Percentiles rank a stretch among this genome's conserved stretches.
phyloP scores from a whole-genome alignment of 2,329 filamentous ascomycete species.

The Venturia nashicola region DNA sequence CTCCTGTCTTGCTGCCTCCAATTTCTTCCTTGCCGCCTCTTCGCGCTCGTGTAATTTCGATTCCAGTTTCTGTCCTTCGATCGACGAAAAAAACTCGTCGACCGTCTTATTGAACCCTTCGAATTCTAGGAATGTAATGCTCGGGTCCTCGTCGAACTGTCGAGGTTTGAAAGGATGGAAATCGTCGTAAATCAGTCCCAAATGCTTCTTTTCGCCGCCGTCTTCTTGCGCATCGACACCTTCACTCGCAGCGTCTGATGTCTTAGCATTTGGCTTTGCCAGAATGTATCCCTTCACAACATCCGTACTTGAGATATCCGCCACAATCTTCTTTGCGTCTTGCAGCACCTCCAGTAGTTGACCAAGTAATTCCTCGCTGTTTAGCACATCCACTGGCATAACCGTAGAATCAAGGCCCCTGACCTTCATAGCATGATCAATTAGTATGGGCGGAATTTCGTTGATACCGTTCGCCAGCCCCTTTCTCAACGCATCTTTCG shows the following conservation, averaged over 20 bases:
- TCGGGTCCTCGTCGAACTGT: slow-evolving; percentile 60
- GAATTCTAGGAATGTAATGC: slow-evolving; percentile 60
- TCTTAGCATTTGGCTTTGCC: slow-evolving; percentile 42
- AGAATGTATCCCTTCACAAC: slow-evolving; percentile 76
- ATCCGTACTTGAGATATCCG: slow-evolving; percentile 53
- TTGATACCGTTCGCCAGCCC: slow-evolving; percentile 73
- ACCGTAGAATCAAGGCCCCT: slow-evolving; percentile 56
- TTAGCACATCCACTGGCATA: slow-evolving; percentile 57
- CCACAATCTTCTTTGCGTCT: slow-evolving; percentile 57
- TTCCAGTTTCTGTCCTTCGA: slow-evolving; percentile 86
- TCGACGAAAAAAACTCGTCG: slow-evolving; percentile 93
- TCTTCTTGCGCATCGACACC: slow-evolving; percentile 19
- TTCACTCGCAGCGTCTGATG: slow-evolving; percentile 11
- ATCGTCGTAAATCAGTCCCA: slow-evolving; percentile 67
- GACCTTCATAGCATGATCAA: slow-evolving; percentile 71
- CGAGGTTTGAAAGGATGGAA: slow-evolving; percentile 85
- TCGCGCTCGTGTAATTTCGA: slow-evolving; percentile 74
- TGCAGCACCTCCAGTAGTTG: slow-evolving; percentile 56
- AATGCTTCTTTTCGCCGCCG: slow-evolving; percentile 24
- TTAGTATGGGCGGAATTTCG: slow-evolving; percentile 74
- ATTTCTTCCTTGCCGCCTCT: slow-evolving; percentile 65
- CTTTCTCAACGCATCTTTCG: slow-evolving; percentile 63
- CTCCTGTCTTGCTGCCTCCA: slow-evolving; percentile 73
- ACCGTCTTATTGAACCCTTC: slow-evolving; percentile 85
- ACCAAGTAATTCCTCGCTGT: slow-evolving; percentile 50